phyloP scores from a whole-genome alignment of 2,329 filamentous ascomycete species.

The Colletotrichum agaves region DNA sequence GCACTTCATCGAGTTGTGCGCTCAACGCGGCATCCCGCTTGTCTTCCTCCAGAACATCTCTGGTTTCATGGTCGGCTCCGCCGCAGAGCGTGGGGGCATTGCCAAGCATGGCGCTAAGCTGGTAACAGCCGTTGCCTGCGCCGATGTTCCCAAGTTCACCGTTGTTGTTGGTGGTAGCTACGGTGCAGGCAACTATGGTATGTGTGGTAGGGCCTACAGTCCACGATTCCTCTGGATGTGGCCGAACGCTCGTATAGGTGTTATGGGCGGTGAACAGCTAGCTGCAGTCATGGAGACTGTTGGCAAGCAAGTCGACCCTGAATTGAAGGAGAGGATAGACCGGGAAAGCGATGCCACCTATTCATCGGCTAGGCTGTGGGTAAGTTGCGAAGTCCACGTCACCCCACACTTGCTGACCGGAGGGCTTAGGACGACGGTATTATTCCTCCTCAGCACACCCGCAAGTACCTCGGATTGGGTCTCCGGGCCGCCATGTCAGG shows the following conservation, averaged over 20 bases:
- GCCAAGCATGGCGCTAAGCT: slow-evolving; percentile 98
- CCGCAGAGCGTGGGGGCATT: slow-evolving; percentile 93
- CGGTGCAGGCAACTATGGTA: slow-evolving; percentile 96
- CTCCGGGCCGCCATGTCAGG: slow-evolving; percentile 77
- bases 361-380: slow-evolving; percentile 91
- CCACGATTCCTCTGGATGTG: slow-evolving; percentile 95
- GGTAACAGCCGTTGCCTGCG: slow-evolving; percentile 93
- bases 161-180: slow-evolving; percentile 94
- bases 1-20: slow-evolving; percentile 96
- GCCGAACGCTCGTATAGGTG: slow-evolving; percentile 95
- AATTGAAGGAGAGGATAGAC: slow-evolving; percentile 86
- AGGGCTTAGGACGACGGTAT: slow-evolving; percentile 75
- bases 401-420: slow-evolving; percentile 27
- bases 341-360: slow-evolving; percentile 89
- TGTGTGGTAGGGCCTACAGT: slow-evolving; percentile 95
- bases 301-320: slow-evolving; percentile 82
- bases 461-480: slow-evolving; percentile 77
- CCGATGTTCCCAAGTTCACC: slow-evolving; percentile 95
- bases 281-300: slow-evolving; percentile 95
- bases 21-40: slow-evolving; percentile 87
- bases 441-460: slow-evolving; percentile 81
- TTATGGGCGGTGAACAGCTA: slow-evolving; percentile 96
- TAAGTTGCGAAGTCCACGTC: slow-evolving; percentile 48
- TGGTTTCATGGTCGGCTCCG: slow-evolving; percentile 97
- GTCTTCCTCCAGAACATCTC: slow-evolving; percentile 97